phyloP scores from a whole-genome alignment of 1,139 yeast genomes.

The Candida mesenterica region DNA sequence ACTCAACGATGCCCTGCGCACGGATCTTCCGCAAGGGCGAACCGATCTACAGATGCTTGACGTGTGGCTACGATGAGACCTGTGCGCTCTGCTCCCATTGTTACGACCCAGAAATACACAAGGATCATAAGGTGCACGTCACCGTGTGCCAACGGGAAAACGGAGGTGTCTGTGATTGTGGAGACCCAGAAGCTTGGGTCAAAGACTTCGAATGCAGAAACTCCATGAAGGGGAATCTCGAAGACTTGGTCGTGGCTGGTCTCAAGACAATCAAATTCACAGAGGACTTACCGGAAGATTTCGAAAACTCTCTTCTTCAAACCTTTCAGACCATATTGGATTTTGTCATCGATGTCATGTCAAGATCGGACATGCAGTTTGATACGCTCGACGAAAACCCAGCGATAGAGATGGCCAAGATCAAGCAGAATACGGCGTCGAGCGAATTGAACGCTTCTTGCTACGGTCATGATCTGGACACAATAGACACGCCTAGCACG shows the following conservation, averaged over 20 bases:
- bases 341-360: conserved; percentile 71
- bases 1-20: conserved; percentile 74
- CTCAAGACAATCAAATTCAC: conserved; percentile 6
- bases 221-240: background rate
- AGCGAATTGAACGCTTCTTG: conserved; percentile 31
- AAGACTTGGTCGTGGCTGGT: background rate
- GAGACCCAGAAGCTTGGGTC: conserved; percentile 62
- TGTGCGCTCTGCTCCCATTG: conserved; percentile 85
- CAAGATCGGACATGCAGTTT: conserved; percentile 41
- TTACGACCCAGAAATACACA: conserved; percentile 67
- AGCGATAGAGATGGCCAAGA: conserved; percentile 26
- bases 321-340: conserved; percentile 64
- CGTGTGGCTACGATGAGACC: conserved; percentile 84
- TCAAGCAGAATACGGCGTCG: conserved; percentile 26
- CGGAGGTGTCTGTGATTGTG: conserved; percentile 81
- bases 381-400: conserved; percentile 39
- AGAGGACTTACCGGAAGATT: conserved; percentile 30
- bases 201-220: conserved; percentile 32
- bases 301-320: conserved; percentile 31
- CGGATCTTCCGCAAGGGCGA: conserved; percentile 79
- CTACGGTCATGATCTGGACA: conserved; percentile 25
- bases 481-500: conserved; percentile 43
- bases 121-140: conserved; percentile 73
- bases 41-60: conserved; percentile 77
- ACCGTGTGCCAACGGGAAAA: conserved; percentile 75